Conservation (phyloP, 345 rosid genomes). For the Alliaria petiolata region DNA sequence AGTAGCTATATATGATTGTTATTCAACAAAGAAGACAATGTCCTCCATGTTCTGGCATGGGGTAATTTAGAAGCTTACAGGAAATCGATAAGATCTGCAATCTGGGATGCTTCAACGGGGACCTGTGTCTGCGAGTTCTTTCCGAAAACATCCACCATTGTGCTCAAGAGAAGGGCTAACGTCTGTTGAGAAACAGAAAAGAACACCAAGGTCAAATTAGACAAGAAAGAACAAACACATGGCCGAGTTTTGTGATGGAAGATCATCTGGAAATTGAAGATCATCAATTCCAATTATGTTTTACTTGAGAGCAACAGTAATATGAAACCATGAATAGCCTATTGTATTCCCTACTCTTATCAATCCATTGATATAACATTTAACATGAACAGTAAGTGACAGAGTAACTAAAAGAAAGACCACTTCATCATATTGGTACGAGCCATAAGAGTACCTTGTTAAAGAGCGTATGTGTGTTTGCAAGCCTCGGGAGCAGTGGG, state of each 20-base stretch:
- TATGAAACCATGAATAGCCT: not conserved
- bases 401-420: not conserved
- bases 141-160: slow-evolving; percentile 81
- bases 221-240: not conserved
- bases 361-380: not conserved
- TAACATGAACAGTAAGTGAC: not conserved
- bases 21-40: not conserved
- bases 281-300: not conserved
- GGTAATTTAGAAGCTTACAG: slow-evolving; percentile 48
- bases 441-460: slow-evolving; percentile 73
- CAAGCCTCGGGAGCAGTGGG: slow-evolving; percentile 91
- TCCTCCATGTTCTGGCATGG: not conserved
- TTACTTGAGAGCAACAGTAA: not conserved
- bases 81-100: slow-evolving; percentile 79
- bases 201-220: not conserved
- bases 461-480: slow-evolving; percentile 84
- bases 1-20: not conserved
- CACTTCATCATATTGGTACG: too few relatives aligned
- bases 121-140: slow-evolving; percentile 51
- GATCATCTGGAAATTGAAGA: too few relatives aligned
- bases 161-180: slow-evolving; percentile 53
- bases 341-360: not conserved
- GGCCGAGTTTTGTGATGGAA: not conserved
- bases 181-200: slow-evolving; percentile 44
- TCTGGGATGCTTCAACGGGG: slow-evolving; percentile 78